Conservation (phyloP, 768 basidiomycete genomes). For the Punctularia strigosozonata region DNA sequence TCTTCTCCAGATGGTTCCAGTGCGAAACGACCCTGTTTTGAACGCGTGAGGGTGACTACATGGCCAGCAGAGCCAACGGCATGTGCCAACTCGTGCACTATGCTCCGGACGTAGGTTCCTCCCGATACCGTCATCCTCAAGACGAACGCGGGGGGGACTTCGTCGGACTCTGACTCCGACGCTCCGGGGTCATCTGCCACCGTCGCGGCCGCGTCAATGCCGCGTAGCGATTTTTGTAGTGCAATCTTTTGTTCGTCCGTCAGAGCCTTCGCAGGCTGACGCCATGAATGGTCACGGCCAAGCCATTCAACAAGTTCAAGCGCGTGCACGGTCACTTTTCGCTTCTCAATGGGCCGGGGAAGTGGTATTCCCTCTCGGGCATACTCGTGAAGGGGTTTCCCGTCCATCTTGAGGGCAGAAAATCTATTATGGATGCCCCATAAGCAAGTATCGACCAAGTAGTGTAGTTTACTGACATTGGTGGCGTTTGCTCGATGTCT, state of each 20-base stretch:
- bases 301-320: constrained; percentile 74
- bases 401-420: constrained; percentile 98
- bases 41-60: constrained; percentile 82
- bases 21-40: constrained; percentile 78
- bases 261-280: constrained; percentile 65
- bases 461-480: constrained; percentile 49
- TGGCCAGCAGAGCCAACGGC: constrained; percentile 82
- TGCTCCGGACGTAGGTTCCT: constrained; percentile 93
- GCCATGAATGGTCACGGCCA: constrained; percentile 62
- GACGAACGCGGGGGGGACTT: constrained; percentile 64
- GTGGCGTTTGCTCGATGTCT: constrained; percentile 82
- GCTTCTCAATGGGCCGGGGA: constrained; percentile 86
- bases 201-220: constrained; percentile 27
- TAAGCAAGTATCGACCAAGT: constrained; percentile 4
- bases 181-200: constrained; percentile 25
- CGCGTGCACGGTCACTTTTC: constrained; percentile 71
- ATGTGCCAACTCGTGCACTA: constrained; percentile 87
- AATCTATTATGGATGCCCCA: constrained; percentile 41
- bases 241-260: constrained; percentile 57
- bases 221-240: constrained; percentile 50
- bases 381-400: constrained; percentile 90
- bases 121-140: constrained; percentile 90
- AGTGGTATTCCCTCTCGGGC: constrained; percentile 84
- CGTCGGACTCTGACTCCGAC: constrained; percentile 17
- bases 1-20: constrained; percentile 40